Conservation (phyloP, 2,329 filamentous ascomycete species). For the Botrytis cinerea region DNA sequence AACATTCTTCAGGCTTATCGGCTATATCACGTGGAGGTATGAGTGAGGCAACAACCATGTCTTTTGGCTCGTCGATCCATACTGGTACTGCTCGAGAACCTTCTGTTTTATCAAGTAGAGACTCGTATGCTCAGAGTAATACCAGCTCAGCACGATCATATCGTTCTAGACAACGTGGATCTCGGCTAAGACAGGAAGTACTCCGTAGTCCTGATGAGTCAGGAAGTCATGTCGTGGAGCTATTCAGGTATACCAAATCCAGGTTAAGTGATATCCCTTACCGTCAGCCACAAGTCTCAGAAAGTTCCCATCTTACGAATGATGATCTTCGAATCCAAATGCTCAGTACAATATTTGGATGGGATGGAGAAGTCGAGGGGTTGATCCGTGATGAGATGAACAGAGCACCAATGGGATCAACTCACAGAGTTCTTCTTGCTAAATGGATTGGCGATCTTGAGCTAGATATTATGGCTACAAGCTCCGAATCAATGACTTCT, state of each 20-base stretch:
- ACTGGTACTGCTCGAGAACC: constrained; percentile 36
- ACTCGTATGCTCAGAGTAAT: constrained; percentile 59
- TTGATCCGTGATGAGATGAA: constrained; percentile 83
- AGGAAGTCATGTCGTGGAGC: constrained; percentile 61
- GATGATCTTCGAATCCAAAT: constrained; percentile 87
- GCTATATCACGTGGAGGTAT: constrained; percentile 52
- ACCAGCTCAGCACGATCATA: constrained; percentile 42
- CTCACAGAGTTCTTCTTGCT: constrained; percentile 77
- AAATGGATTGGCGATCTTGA: constrained; percentile 92
- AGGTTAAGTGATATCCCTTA: constrained; percentile 83
- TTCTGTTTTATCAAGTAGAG: constrained; percentile 44
- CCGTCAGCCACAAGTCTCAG: constrained; percentile 62
- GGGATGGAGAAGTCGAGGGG: constrained; percentile 80
- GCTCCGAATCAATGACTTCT: constrained; percentile 83
- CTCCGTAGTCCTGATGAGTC: constrained; percentile 75
- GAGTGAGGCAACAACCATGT: constrained; percentile 69
- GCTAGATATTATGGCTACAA: constrained; percentile 76
- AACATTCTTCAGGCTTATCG: constrained; percentile 42
- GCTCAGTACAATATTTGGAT: constrained; percentile 92
- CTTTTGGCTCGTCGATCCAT: constrained; percentile 60
- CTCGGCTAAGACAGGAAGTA: constrained; percentile 77
- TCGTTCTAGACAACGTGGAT: constrained; percentile 54
- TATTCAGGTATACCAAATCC: constrained; percentile 84
- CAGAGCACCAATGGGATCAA: constrained; percentile 71
- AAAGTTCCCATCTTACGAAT: constrained; percentile 64